Base-by-base conservation (phyloP, 1,284 basidiomycete genomes). In the Clitocybe nebularis region DNA sequence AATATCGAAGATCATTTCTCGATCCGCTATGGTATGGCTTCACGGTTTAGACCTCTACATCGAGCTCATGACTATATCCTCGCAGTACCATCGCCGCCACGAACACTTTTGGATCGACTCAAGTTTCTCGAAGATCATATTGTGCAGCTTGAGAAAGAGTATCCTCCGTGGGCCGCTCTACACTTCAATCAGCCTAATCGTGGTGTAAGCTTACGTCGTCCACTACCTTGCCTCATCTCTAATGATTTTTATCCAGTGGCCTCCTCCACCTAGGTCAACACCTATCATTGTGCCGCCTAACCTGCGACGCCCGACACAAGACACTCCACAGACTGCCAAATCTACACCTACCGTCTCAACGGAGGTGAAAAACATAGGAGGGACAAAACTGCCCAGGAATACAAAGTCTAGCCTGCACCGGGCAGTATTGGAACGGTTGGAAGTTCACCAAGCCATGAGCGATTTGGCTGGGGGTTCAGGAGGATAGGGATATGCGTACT, bases 161-260 rank as follows among this genome's bases (percentile, higher is more conserved):
- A 85, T 53, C 86, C 86, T 1, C 84, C 86, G 3, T 89, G 86
- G 86, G 84, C 86, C 0, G 85, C 86, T 6, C 63, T 89, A 16
- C 86, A 89, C 56, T 89, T 89, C 57, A 87, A 84, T 47, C 86
- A 89, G 55, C 86, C 87, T 2, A 74, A 78, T 55, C 77, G 87
- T 44, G 83, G 81, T 13, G 87, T 89, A 64, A 39, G 83, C 73
- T 13, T 33, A 7, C 13, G n/a, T 38, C 25, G 17, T 43, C 10
- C 28, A 20, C 17, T n/a, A 24, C 16, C 23, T 5, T 38, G 6
- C 19, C 14, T 9, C 11, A 17, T n/a, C 19, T 6, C 19, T 16
- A 25, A 16, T 39, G 4, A 44, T 32, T 39, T 9, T 29, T 20
- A 38, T 40, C 5, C 51, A 87, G 85, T 88, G 85, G 85, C 85